Percentiles rank a stretch among this genome's conserved stretches.
Conservation (phyloP, 2,329 filamentous ascomycete genomes). For the Colletotrichum chlorophyti region DNA sequence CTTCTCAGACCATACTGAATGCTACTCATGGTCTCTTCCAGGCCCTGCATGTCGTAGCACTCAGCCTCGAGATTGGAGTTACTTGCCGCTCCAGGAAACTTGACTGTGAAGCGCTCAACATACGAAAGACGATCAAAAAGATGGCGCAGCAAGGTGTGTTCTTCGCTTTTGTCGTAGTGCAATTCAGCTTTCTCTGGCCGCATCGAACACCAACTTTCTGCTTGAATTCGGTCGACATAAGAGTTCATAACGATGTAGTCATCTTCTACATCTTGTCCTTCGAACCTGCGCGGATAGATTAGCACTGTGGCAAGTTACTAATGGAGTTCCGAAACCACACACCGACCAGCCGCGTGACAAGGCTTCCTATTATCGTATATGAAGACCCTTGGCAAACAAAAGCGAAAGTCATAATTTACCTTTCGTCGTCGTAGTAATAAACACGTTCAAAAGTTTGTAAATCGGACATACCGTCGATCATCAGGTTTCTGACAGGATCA, state of each 20-base stretch:
- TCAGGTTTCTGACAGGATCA: neutral
- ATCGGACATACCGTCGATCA: neutral
- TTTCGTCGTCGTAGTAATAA: neutral
- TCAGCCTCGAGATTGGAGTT: neutral
- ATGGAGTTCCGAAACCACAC: neutral
- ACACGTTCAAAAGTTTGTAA: neutral
- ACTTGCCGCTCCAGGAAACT: neutral
- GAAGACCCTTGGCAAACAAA: neutral
- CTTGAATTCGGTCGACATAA: neutral
- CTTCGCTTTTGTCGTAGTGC: slow-evolving; percentile 4
- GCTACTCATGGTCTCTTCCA: neutral
- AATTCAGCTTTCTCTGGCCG: neutral
- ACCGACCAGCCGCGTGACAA: no score
- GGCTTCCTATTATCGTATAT: neutral
- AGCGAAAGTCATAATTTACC: neutral
- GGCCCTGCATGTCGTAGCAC: slow-evolving; percentile 12
- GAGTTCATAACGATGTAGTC: slow-evolving; percentile 1
- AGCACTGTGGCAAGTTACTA: neutral
- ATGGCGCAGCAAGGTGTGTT: neutral
- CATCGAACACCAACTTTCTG: neutral
- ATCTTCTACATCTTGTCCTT: neutral
- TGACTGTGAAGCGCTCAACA: neutral
- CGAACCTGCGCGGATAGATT: neutral
- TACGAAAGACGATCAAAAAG: neutral
- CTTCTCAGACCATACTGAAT: neutral